A percentile compares a stretch with the other conserved stretches of the same genome.
Conservation (phyloP, 768 basidiomycete genomes). For the Mycena kentingensis region DNA sequence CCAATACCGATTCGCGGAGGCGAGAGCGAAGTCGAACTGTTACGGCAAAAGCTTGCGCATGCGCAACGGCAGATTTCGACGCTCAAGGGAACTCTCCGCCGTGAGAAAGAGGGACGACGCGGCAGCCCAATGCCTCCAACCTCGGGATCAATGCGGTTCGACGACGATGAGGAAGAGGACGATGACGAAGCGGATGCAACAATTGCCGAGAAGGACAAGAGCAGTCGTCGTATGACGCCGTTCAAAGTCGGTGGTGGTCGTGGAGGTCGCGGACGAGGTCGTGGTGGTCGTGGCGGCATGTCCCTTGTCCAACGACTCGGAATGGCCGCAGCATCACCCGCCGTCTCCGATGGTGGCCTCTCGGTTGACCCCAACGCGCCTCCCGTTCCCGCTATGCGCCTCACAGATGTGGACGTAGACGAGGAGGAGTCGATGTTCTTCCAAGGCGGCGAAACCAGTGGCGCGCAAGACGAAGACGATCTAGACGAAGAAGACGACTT, state of each 20-base stretch:
- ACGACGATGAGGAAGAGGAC: conserved; percentile 43
- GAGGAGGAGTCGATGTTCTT: conserved; percentile 21
- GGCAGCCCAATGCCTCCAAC: conserved; percentile 50
- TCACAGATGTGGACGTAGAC: conserved; percentile 13
- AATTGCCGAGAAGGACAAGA: conserved; percentile 39
- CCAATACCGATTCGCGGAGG: conserved; percentile 32
- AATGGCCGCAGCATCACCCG: conserved; percentile 56
- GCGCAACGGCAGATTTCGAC: conserved; percentile 85
- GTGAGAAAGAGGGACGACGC: conserved; percentile 80
- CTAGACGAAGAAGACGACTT: conserved; percentile 30
- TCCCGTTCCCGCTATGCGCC: conserved; percentile 40
- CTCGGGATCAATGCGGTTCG: conserved; percentile 32
- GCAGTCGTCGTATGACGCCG: conserved; percentile 44
- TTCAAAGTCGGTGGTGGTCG: conserved; percentile 54
- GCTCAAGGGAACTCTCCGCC: conserved; percentile 72
- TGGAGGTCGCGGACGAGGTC: conserved; percentile 54
- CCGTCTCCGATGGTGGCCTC: conserved; percentile 43
- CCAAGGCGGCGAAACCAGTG: conserved; percentile 12
- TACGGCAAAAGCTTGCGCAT: conserved; percentile 81
- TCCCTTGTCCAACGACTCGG: conserved; percentile 65
- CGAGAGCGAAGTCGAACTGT: conserved; percentile 69
- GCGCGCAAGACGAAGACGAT: conserved; percentile 20
- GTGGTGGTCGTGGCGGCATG: conserved; percentile 48
- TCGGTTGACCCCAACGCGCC: conserved; percentile 38
- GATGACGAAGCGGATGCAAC: conserved; percentile 49